Conservation (phyloP, 2,329 filamentous ascomycete genomes). For the Conoideocrella luteorostrata region DNA sequence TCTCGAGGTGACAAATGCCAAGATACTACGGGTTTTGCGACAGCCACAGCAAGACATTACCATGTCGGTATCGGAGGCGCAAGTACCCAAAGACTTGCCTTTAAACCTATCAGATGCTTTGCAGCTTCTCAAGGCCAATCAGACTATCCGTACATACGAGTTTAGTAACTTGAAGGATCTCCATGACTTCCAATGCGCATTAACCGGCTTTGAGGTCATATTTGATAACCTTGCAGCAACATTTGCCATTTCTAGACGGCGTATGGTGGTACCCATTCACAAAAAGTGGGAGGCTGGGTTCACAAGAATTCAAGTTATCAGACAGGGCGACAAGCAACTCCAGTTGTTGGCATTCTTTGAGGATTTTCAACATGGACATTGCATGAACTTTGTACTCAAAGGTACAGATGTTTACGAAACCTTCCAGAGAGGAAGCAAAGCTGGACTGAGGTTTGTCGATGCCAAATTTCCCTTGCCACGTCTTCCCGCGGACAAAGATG, state of each 20-base stretch:
- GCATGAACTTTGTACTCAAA: constrained; percentile 84
- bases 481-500: constrained; percentile 43
- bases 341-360: constrained; percentile 84
- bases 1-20: constrained; percentile 55
- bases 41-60: constrained; percentile 72
- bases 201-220: constrained; percentile 73
- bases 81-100: constrained; percentile 54
- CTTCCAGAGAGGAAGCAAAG: constrained; percentile 57
- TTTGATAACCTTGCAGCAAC: constrained; percentile 66
- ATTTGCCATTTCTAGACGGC: constrained; percentile 74
- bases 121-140: constrained; percentile 47
- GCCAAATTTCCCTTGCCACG: constrained; percentile 83
- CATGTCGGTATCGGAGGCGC: constrained; percentile 64
- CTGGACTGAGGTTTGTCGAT: constrained; percentile 73
- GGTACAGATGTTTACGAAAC: constrained; percentile 77
- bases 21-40: constrained; percentile 60
- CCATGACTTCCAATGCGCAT: constrained; percentile 69
- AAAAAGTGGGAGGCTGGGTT: constrained; percentile 88
- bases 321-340: constrained; percentile 62
- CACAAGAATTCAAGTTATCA: constrained; percentile 72
- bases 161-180: constrained; percentile 63
- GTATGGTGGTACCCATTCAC: constrained; percentile 88
- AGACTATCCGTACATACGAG: constrained; percentile 65
- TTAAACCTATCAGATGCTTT: constrained; percentile 59
- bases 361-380: constrained; percentile 78